These are phyloP conservation scores for Naematelia encephala DNA, from an alignment of 768 basidiomycete species.

Conservation along the genomic window DNA sequence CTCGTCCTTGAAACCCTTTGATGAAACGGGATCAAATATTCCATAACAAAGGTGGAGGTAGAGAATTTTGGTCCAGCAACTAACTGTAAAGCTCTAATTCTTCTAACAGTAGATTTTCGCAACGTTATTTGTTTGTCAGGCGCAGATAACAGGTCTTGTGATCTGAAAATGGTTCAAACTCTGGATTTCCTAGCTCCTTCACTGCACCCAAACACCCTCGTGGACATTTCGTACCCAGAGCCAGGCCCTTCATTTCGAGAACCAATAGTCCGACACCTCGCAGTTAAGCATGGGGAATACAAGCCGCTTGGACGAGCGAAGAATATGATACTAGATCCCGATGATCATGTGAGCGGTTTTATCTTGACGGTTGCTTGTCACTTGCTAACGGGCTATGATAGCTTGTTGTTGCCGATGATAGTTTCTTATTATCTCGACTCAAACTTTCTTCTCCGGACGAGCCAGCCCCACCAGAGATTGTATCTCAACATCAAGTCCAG, in stretches of 20 bases:
- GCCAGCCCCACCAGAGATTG: slow-evolving; percentile 26
- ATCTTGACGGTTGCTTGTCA: neutral
- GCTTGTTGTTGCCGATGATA: slow-evolving; percentile 36
- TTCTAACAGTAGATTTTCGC: no score
- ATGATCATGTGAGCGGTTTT: slow-evolving; percentile 12
- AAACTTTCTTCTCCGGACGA: slow-evolving; percentile 17
- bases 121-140: no score
- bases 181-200: slow-evolving; percentile 44
- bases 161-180: slow-evolving; percentile 32
- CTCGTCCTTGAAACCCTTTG: no score
- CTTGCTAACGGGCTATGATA: neutral
- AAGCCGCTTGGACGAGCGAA: slow-evolving; percentile 35
- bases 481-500: slow-evolving; percentile 29
- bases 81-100: neutral
- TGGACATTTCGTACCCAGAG: slow-evolving; percentile 35
- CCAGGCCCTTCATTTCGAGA: slow-evolving; percentile 13
- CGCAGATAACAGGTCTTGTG: no score
- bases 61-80: neutral
- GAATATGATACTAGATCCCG: slow-evolving; percentile 19
- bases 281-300: slow-evolving; percentile 34
- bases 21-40: no score
- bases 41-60: neutral
- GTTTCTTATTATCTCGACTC: slow-evolving; percentile 29
- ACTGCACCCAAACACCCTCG: slow-evolving; percentile 41
- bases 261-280: slow-evolving; percentile 38